These are phyloP conservation scores for Dictyostelium brefeldianum DNA, from an alignment of 78 protist species.

Conservation along the genomic window DNA sequence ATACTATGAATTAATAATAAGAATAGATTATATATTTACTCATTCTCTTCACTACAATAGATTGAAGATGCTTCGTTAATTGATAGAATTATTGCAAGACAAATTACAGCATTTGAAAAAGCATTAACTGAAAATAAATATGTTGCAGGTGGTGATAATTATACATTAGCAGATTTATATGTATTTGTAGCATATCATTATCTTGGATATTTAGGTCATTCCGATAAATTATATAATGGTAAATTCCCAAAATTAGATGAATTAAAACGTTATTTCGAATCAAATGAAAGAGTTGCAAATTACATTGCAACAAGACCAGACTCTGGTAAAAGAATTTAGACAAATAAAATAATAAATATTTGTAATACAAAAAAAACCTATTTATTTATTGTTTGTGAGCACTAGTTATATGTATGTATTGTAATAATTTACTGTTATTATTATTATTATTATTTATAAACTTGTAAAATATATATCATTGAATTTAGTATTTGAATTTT, in stretches of 20 bases:
- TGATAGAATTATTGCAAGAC: slow-evolving; percentile 22
- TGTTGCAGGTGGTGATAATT: not conserved
- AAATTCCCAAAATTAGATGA: not conserved
- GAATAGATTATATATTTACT: not conserved
- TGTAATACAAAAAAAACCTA: not conserved
- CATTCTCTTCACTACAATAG: not conserved
- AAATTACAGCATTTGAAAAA: not conserved
- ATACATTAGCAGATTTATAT: slow-evolving; percentile 21
- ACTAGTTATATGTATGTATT: too few species aligned
- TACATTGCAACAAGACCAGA: slow-evolving; percentile 23
- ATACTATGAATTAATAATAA: not conserved
- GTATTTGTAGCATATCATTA: not conserved
- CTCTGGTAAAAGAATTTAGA: not conserved
- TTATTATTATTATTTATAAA: too few species aligned
- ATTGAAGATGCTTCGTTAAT: not conserved
- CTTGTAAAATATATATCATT: too few species aligned
- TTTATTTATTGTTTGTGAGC: too few species aligned
- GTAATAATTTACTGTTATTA: too few species aligned
- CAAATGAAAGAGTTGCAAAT: not conserved
- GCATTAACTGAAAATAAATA: not conserved
- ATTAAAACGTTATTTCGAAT: slow-evolving; percentile 12
- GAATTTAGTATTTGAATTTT: too few species aligned
- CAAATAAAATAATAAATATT: not conserved
- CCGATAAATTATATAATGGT: not conserved
- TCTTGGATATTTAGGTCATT: not conserved